Percentiles rank a stretch among this genome's conserved stretches.
Evolutionary conservation across 2,329 filamentous ascomycete genomes (phyloP).

Genomic region (Botrytis elliptica): DNA sequence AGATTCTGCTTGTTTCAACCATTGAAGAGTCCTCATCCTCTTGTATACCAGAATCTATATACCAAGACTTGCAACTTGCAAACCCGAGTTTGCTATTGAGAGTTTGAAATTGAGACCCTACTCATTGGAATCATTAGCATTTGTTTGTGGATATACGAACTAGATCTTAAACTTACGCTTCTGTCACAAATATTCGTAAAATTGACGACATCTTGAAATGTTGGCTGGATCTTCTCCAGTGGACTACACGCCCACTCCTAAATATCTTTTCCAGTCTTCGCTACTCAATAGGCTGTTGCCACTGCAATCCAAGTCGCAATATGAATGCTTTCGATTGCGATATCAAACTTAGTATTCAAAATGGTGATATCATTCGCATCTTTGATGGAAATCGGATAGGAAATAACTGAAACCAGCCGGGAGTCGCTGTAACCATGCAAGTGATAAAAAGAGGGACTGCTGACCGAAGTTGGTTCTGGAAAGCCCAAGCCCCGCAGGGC

Average conservation of each 20-base stretch:
- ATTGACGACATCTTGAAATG: constrained; percentile 28
- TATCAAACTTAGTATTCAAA: constrained; percentile 21
- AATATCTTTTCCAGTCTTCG: constrained; percentile 29
- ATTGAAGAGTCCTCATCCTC: not conserved
- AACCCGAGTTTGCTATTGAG: not conserved
- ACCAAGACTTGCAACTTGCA: constrained; percentile 8
- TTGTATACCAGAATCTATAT: constrained; percentile 14
- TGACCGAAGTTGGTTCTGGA: constrained; percentile 22
- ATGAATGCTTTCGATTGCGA: constrained; percentile 23
- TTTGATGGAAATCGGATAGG: constrained; percentile 25
- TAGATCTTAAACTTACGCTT: constrained; percentile 21
- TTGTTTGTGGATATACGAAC: not conserved
- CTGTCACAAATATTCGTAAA: constrained; percentile 28
- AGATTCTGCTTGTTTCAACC: constrained; percentile 4
- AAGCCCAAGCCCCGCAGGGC: constrained; percentile 9
- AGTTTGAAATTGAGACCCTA: constrained; percentile 4
- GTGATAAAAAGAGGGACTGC: constrained; percentile 25
- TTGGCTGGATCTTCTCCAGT: constrained; percentile 27
- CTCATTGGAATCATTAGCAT: not conserved
- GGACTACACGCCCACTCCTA: constrained; percentile 31
- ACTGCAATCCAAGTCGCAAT: constrained; percentile 27
- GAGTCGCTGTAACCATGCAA: constrained; percentile 23
- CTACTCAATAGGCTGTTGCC: constrained; percentile 26
- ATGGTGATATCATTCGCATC: constrained; percentile 24
- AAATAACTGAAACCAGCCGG: constrained; percentile 25